A percentile compares a stretch with the other conserved stretches of the same genome.
Conservation (phyloP, 1,284 basidiomycete genomes). For the Microbotryum intermedium region DNA sequence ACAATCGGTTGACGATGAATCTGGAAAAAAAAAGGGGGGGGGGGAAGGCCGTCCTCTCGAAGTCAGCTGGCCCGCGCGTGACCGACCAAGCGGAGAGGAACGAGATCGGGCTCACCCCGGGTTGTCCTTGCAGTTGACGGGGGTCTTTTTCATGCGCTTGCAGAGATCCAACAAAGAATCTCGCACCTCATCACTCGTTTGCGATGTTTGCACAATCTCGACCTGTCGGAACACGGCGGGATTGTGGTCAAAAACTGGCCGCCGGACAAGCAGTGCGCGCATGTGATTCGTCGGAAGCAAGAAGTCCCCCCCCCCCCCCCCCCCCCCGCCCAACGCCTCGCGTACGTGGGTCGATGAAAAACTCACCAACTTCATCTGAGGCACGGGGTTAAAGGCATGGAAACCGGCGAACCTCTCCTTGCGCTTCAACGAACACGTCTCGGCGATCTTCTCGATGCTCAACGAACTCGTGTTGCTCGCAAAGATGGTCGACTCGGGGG, state of each 20-base stretch:
- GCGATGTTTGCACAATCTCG: slow-evolving; percentile 47
- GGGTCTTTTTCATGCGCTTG: slow-evolving; percentile 47
- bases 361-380: slow-evolving; percentile 48
- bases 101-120: slow-evolving; percentile 38
- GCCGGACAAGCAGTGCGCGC: too few relatives aligned
- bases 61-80: not conserved
- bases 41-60: not conserved
- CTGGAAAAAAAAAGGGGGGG: slow-evolving; percentile 18
- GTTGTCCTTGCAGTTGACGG: slow-evolving; percentile 50
- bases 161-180: slow-evolving; percentile 45
- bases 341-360: not conserved
- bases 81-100: not conserved
- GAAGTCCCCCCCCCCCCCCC: too few relatives aligned
- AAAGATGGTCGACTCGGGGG: slow-evolving; percentile 46
- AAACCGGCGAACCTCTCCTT: slow-evolving; percentile 44
- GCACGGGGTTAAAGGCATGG: slow-evolving; percentile 45
- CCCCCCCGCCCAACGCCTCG: too few relatives aligned
- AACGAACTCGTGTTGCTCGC: slow-evolving; percentile 51
- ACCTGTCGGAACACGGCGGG: slow-evolving; percentile 28
- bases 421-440: slow-evolving; percentile 34
- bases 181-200: slow-evolving; percentile 46
- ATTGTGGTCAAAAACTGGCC: too few relatives aligned
- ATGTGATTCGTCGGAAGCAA: too few relatives aligned
- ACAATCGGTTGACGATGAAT: slow-evolving; percentile 49
- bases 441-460: slow-evolving; percentile 48